A percentile compares a stretch with the other conserved stretches of the same genome.
Evolutionary conservation across 768 basidiomycete species (phyloP).

Genomic region (Pulveroboletus frians): DNA sequence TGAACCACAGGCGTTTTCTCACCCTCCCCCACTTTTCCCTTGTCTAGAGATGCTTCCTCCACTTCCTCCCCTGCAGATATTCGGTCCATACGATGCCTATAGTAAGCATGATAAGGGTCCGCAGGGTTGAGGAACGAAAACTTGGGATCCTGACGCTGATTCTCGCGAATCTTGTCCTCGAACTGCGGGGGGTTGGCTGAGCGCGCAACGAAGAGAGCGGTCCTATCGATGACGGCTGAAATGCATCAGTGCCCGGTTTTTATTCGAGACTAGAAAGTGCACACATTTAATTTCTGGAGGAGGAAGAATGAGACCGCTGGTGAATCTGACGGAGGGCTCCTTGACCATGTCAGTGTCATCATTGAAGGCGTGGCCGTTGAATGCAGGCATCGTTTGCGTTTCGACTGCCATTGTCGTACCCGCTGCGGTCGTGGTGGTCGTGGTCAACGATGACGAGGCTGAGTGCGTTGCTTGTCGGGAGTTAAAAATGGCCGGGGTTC

Average conservation of each 20-base stretch:
- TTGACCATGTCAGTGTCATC: slow-evolving; percentile 39
- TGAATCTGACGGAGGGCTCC: slow-evolving; percentile 47
- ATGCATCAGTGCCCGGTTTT: slow-evolving; percentile 5
- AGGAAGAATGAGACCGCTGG: slow-evolving; percentile 87
- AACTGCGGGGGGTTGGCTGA: slow-evolving; percentile 92
- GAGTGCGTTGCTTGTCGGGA: slow-evolving; percentile 17
- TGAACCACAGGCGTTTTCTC: slow-evolving; percentile 30
- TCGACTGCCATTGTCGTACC: slow-evolving; percentile 42
- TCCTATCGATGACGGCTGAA: slow-evolving; percentile 91
- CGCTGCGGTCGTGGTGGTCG: slow-evolving; percentile 17
- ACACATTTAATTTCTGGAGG: slow-evolving; percentile 92
- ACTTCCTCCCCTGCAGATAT: slow-evolving; percentile 69
- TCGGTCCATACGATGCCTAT: slow-evolving; percentile 85
- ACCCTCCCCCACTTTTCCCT: slow-evolving; percentile 36
- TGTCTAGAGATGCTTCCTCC: slow-evolving; percentile 51
- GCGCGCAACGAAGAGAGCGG: slow-evolving; percentile 84
- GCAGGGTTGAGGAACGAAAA: slow-evolving; percentile 97
- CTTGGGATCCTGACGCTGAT: slow-evolving; percentile 93
- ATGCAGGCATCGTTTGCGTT: slow-evolving; percentile 32
- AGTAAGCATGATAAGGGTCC: slow-evolving; percentile 99
- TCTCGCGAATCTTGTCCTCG: slow-evolving; percentile 96
- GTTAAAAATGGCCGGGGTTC: slow-evolving; percentile 22
- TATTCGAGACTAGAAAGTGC: slow-evolving; percentile 4
- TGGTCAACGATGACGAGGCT: slow-evolving; percentile 14
- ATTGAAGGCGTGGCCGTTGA: slow-evolving; percentile 41